These are phyloP conservation scores for Cercospora sojina DNA, from an alignment of 2,329 filamentous ascomycete genomes.

Conservation along the genomic window DNA sequence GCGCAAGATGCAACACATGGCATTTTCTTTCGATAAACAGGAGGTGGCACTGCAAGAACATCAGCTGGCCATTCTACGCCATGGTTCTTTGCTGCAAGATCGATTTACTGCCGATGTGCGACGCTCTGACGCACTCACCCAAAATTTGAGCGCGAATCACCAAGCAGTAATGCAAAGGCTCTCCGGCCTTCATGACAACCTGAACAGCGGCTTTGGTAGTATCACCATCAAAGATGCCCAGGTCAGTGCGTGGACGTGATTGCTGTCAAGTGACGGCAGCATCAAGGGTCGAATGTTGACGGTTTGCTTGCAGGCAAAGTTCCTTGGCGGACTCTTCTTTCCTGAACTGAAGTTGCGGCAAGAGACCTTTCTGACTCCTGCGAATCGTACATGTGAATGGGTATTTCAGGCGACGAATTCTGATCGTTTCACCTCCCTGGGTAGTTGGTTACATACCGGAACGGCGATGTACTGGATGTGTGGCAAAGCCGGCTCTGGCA, in stretches of 20 bases:
- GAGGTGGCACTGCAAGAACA: background rate
- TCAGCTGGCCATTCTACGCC: background rate
- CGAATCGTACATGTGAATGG: background rate
- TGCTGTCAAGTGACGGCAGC: background rate
- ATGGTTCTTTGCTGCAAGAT: background rate
- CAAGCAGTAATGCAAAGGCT: background rate
- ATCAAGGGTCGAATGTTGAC: background rate
- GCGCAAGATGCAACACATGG: background rate
- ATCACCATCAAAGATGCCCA: background rate
- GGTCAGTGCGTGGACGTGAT: background rate
- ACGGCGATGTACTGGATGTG: constrained; percentile 11
- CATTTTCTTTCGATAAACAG: background rate
- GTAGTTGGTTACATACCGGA: background rate
- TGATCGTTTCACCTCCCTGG: background rate
- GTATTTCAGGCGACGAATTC: background rate
- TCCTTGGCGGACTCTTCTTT: background rate
- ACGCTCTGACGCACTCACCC: background rate
- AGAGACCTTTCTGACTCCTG: background rate
- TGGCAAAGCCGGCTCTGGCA: constrained; percentile 19
- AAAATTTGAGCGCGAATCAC: background rate
- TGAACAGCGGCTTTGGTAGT: background rate
- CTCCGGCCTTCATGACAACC: background rate
- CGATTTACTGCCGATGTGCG: background rate
- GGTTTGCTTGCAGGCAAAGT: background rate
- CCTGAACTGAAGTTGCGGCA: background rate